phyloP scores from a whole-genome alignment of 2,329 filamentous ascomycete genomes.

The Pseudogymnoascus sp. region DNA sequence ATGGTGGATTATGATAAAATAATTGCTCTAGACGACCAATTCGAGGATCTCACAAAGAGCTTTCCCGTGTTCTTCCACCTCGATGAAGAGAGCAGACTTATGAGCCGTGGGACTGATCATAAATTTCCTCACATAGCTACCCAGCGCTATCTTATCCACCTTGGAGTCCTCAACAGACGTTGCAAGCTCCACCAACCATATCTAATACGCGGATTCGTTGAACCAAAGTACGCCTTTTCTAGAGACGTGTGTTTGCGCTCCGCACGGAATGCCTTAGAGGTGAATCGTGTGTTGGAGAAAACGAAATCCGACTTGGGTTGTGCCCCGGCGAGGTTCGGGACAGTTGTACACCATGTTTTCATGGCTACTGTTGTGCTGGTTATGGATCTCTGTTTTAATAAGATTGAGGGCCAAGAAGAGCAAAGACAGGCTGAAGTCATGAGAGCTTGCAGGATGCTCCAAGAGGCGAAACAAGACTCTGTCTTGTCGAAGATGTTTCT shows the following conservation, averaged over 20 bases:
- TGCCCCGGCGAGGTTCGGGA: constrained; percentile 22
- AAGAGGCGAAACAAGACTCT: constrained; percentile 26
- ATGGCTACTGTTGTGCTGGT: constrained; percentile 32
- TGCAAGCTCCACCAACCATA: constrained; percentile 33
- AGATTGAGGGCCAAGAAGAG: constrained; percentile 23
- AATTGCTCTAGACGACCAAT: constrained; percentile 28
- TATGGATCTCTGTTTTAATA: constrained; percentile 31
- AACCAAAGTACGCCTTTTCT: constrained; percentile 27
- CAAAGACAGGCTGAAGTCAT: constrained; percentile 26
- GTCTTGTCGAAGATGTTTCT: constrained; percentile 26
- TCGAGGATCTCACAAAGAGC: constrained; percentile 25
- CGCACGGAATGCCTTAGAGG: constrained; percentile 24
- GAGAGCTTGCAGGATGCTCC: constrained; percentile 28
- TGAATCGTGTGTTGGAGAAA: constrained; percentile 23
- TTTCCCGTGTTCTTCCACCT: constrained; percentile 30
- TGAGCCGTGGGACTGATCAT: constrained; percentile 9
- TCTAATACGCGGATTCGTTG: constrained; percentile 24
- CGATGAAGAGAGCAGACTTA: constrained; percentile 12
- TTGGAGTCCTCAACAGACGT: constrained; percentile 29
- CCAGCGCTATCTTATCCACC: constrained; percentile 31
- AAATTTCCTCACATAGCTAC: constrained; percentile 19
- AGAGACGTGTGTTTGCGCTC: constrained; percentile 29
- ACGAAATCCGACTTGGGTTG: constrained; percentile 20
- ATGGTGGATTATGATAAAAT: constrained; percentile 26
- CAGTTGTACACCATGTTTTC: constrained; percentile 29